These are phyloP conservation scores for Xylariaceae sp. DNA, from an alignment of 2,329 filamentous ascomycete genomes.

Conservation along the genomic window DNA sequence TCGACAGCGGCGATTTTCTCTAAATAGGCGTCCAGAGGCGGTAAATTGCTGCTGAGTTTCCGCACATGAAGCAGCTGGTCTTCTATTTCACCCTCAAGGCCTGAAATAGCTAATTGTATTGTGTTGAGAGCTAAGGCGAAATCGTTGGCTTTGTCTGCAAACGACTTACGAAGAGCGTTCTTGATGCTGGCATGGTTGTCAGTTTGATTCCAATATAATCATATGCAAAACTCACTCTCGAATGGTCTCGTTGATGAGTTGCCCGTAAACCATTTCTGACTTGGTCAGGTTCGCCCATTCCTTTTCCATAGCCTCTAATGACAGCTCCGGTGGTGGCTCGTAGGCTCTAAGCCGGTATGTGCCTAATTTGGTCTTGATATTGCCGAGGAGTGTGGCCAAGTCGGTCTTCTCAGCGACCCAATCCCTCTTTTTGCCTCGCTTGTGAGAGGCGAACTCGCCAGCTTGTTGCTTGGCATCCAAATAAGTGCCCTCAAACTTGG, in stretches of 20 bases:
- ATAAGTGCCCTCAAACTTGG: slow-evolving; percentile 88
- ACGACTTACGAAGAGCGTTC: slow-evolving; percentile 83
- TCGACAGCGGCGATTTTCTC: slow-evolving; percentile 83
- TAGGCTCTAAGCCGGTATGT: slow-evolving; percentile 91
- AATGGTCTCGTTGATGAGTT: slow-evolving; percentile 96
- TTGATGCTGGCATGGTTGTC: slow-evolving; percentile 65
- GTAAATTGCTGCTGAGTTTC: slow-evolving; percentile 76
- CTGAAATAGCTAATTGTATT: slow-evolving; percentile 88
- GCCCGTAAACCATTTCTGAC: slow-evolving; percentile 81
- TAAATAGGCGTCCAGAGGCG: slow-evolving; percentile 86
- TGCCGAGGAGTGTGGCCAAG: slow-evolving; percentile 84
- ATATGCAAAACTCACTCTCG: slow-evolving; percentile 61
- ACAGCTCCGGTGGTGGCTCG: slow-evolving; percentile 79
- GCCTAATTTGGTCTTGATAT: slow-evolving; percentile 97
- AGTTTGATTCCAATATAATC: not conserved
- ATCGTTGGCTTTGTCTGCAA: slow-evolving; percentile 97
- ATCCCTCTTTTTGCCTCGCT: slow-evolving; percentile 80
- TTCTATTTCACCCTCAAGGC: slow-evolving; percentile 94
- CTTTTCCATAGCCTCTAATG: slow-evolving; percentile 73
- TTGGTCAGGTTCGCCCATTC: slow-evolving; percentile 78
- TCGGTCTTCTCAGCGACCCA: slow-evolving; percentile 99
- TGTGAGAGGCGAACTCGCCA: slow-evolving; percentile 78
- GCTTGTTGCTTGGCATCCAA: slow-evolving; percentile 86
- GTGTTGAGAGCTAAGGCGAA: slow-evolving; percentile 95
- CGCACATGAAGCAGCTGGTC: slow-evolving; percentile 88